Evolutionary conservation across 805 yeast genomes (phyloP).

Genomic region (Suhomyces faveliae): DNA sequence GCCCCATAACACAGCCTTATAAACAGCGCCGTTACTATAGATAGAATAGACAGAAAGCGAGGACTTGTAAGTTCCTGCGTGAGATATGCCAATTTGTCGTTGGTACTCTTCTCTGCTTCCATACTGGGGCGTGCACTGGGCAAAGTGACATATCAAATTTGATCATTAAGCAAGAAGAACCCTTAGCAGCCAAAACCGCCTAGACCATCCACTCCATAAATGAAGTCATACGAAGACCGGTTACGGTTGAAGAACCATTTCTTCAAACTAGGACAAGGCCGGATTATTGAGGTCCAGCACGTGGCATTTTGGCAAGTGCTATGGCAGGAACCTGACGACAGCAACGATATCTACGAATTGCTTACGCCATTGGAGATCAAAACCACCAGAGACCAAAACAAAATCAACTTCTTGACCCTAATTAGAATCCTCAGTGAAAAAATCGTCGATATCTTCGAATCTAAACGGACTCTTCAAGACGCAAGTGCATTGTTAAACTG

Average conservation of each 20-base stretch:
- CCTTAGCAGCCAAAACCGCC: neutral
- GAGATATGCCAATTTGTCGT: neutral
- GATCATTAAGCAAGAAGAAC: neutral
- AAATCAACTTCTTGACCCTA: slow-evolving; percentile 55
- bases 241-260: slow-evolving; percentile 60
- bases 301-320: slow-evolving; percentile 30
- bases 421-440: slow-evolving; percentile 28
- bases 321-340: slow-evolving; percentile 42
- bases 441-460: slow-evolving; percentile 20
- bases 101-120: neutral
- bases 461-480: slow-evolving; percentile 6
- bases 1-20: too few relatives aligned
- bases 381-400: slow-evolving; percentile 56
- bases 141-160: neutral
- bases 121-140: slow-evolving; percentile 1
- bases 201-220: slow-evolving; percentile 18
- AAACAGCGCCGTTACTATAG: too few relatives aligned
- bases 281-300: slow-evolving; percentile 27
- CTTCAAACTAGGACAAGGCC: slow-evolving; percentile 51
- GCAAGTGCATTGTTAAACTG: slow-evolving; percentile 51
- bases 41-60: too few relatives aligned
- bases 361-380: slow-evolving; percentile 59
- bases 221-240: slow-evolving; percentile 78
- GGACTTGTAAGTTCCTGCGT: too few relatives aligned
- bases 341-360: slow-evolving; percentile 57